Conservation (phyloP, 768 basidiomycete species). For the Macrocybe gigantea region DNA sequence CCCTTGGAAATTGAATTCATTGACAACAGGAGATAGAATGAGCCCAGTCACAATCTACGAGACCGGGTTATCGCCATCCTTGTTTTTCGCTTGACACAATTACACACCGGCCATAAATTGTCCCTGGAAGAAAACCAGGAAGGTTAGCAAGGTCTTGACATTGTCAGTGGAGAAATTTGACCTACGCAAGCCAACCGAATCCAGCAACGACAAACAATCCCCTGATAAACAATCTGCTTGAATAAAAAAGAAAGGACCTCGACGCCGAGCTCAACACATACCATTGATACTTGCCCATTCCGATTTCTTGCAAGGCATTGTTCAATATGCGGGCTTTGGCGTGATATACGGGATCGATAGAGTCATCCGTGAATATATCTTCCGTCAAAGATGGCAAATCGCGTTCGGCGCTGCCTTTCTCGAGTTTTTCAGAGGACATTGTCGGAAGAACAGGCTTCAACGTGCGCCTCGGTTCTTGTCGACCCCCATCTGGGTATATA, state of each 20-base stretch:
- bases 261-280: slow-evolving; percentile 13
- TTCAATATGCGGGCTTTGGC: slow-evolving; percentile 55
- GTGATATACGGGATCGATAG: slow-evolving; percentile 51
- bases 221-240: slow-evolving; percentile 26
- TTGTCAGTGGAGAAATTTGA: slow-evolving; percentile 6
- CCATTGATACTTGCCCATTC: slow-evolving; percentile 66
- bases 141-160: background rate
- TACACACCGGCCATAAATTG: slow-evolving; percentile 65
- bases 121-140: slow-evolving; percentile 34
- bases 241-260: background rate
- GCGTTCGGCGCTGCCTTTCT: background rate
- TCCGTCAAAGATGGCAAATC: slow-evolving; percentile 5
- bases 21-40: slow-evolving; percentile 55
- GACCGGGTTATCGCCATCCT: slow-evolving; percentile 1
- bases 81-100: background rate
- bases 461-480: no score
- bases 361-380: slow-evolving; percentile 8
- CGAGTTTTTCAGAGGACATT: slow-evolving; percentile 7
- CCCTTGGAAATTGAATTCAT: slow-evolving; percentile 58
- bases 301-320: slow-evolving; percentile 57
- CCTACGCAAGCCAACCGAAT: slow-evolving; percentile 74
- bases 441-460: background rate
- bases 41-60: slow-evolving; percentile 57
- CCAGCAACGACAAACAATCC: slow-evolving; percentile 64
- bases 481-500: no score